phyloP scores from a whole-genome alignment of 768 basidiomycete species.

The Mycena crocata region DNA sequence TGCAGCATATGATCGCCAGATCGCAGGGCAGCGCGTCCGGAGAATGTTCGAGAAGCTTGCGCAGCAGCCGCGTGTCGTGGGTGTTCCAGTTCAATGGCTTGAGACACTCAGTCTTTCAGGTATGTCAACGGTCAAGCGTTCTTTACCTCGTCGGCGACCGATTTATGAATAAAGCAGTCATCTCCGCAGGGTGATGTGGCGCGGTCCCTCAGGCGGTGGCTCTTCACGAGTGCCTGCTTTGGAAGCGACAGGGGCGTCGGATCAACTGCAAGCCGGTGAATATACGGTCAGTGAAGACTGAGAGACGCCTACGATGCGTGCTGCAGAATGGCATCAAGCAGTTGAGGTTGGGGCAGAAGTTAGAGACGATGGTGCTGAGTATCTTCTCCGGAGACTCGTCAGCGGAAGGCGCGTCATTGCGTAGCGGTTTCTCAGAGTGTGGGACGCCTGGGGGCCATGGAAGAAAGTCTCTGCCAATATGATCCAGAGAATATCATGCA shows the following conservation, averaged over 20 bases:
- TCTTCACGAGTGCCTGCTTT: conserved; percentile 34
- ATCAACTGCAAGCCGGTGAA: conserved; percentile 34
- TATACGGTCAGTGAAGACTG: neutral
- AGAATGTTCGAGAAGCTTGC: conserved; percentile 52
- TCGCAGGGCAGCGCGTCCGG: conserved; percentile 65
- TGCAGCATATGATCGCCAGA: conserved; percentile 63
- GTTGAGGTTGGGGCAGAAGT: conserved; percentile 65
- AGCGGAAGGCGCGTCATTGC: neutral
- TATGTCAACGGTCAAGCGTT: neutral
- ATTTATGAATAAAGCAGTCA: conserved; percentile 45
- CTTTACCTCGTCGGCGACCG: neutral
- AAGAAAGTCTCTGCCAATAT: conserved; percentile 40
- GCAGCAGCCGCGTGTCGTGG: conserved; percentile 53
- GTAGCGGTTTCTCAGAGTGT: conserved; percentile 22
- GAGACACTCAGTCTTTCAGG: neutral
- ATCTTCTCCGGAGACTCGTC: conserved; percentile 17
- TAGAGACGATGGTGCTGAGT: conserved; percentile 48
- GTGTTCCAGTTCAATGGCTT: conserved; percentile 50
- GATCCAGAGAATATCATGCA: neutral
- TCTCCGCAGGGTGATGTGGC: conserved; percentile 43
- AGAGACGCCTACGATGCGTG: conserved; percentile 56
- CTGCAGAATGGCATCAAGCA: conserved; percentile 64
- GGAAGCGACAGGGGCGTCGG: conserved; percentile 44
- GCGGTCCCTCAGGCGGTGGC: conserved; percentile 29
- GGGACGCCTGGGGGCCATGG: conserved; percentile 40